Evolutionary conservation across 2,329 filamentous ascomycete genomes (phyloP), one percentile per base, ranked within the genome.

Genomic region (Calonectria naviculata): DNA sequence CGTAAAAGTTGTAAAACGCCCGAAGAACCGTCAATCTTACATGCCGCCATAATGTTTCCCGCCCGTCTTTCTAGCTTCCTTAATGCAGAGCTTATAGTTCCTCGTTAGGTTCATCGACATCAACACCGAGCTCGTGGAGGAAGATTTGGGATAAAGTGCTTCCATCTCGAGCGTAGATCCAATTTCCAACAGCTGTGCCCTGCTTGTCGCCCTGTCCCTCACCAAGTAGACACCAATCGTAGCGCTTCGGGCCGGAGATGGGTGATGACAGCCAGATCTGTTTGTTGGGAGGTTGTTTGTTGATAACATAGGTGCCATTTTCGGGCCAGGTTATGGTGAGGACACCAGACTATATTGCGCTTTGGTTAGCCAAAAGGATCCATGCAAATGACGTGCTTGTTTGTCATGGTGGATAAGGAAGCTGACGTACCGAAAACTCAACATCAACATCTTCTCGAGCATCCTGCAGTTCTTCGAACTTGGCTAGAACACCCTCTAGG

Each of bases 281-380:
- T 87, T 95, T 97, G 88, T 98, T 98, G 24, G 96, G 95, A 0
- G 97, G 97, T 83, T 99, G 97, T 84, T 99, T 99, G 90, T 99
- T 99, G 85, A 99, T 89, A 71, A 99, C 94, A 81, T 97, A 99
- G 34, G 91, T 96, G 73, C 95, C 95, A 62, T 91, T 87, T 15
- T 88, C 86, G 1, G 91, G 90, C 77, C 94, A 90, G 8, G 86
- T 88, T 79, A 98, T 87, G 73, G 92, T 95, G 77, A 98, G 88
- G 67, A 98, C 95, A 67, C 97, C 96, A 65, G 94, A 90, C 95
- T 98, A 78, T 54, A 29, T 47, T 56, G 41, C 61, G 44, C n/a
- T 38, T 31, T 12, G 42, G 61, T 77, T 74, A 79, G 68, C 19
- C 24, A 70, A 67, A 26, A n/a, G n/a, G 44, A 58, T 29, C 5